These are phyloP conservation scores for Sporisorium sorghi DNA, from an alignment of 1,284 basidiomycete genomes.

Conservation along the genomic window DNA sequence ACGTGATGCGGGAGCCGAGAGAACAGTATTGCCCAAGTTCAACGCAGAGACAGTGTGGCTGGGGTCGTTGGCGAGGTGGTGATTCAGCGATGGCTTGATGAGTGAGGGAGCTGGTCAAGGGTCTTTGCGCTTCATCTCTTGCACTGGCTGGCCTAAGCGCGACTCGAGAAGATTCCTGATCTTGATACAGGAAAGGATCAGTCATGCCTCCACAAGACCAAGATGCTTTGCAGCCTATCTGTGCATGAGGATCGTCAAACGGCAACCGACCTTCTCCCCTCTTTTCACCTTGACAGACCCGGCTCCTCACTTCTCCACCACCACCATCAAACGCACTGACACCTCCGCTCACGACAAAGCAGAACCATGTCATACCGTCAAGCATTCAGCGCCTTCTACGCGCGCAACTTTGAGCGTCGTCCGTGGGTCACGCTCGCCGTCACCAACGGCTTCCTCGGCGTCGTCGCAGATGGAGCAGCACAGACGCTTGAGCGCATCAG, in stretches of 20 bases:
- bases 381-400: slow-evolving; percentile 61
- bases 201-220: slow-evolving; percentile 42
- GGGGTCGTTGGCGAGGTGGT: slow-evolving; percentile 4
- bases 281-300: neutral
- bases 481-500: slow-evolving; percentile 60
- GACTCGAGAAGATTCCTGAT: slow-evolving; percentile 4
- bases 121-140: no score
- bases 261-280: neutral
- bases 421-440: slow-evolving; percentile 66
- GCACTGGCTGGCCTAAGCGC: slow-evolving; percentile 14
- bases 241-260: neutral
- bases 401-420: slow-evolving; percentile 58
- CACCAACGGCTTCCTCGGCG: slow-evolving; percentile 62
- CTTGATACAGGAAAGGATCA: slow-evolving; percentile 4
- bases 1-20: slow-evolving; percentile 4
- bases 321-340: slow-evolving; percentile 2
- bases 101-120: no score
- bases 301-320: neutral
- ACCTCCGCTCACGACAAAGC: neutral
- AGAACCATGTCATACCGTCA: slow-evolving; percentile 42
- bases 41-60: neutral
- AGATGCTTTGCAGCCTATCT: slow-evolving; percentile 6
- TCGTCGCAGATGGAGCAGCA: slow-evolving; percentile 63
- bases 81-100: slow-evolving; percentile 9
- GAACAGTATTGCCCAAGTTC: neutral